phyloP scores from a whole-genome alignment of 257 asterid genomes.

The Petunia secreta region DNA sequence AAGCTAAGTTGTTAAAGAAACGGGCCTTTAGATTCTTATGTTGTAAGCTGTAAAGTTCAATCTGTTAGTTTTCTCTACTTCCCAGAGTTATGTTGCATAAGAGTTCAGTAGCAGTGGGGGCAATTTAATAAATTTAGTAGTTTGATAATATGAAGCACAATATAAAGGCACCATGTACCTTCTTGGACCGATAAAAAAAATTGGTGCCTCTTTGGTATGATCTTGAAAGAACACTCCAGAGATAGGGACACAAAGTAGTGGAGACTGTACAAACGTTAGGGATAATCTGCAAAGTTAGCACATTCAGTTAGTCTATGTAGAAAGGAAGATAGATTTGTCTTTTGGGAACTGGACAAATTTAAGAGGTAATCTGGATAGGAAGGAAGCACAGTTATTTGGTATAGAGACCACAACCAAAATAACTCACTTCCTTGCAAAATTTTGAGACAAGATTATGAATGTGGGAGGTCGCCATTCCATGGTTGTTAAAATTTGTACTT shows the following conservation, averaged over 20 bases:
- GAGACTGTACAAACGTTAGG: neutral
- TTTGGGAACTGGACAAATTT: neutral
- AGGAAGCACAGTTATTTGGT: neutral
- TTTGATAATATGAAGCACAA: neutral
- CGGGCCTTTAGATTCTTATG: neutral
- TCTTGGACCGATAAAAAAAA: neutral
- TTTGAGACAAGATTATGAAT: neutral
- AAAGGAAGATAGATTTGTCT: neutral
- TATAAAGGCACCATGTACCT: neutral
- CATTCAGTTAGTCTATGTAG: too few species aligned
- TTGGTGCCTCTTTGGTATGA: neutral
- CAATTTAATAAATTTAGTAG: neutral
- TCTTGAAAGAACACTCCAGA: neutral
- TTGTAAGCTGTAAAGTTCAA: neutral
- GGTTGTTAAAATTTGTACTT: neutral
- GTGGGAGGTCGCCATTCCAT: neutral
- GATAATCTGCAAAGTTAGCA: neutral
- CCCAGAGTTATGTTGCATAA: neutral
- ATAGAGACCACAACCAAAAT: neutral
- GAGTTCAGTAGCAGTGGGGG: neutral
- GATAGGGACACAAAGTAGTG: neutral
- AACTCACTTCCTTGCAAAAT: neutral
- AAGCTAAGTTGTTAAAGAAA: slow-evolving; percentile 19
- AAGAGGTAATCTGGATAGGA: neutral
- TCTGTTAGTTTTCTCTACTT: neutral